Conservation (phyloP, 1,284 basidiomycete genomes). For the Trichosporon sp. region DNA sequence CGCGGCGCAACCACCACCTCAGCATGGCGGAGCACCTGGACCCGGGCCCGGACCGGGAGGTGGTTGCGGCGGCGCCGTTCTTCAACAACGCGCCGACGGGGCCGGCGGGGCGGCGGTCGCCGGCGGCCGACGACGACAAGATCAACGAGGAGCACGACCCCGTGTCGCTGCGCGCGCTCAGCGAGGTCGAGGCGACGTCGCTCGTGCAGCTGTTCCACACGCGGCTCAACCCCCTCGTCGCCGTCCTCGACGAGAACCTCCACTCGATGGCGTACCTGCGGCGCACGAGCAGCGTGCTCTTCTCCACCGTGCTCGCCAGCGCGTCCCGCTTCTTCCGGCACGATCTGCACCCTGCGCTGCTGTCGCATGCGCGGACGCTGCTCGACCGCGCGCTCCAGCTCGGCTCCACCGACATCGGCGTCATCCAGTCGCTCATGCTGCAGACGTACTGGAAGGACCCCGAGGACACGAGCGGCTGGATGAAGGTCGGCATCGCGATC, state of each 20-base stretch:
- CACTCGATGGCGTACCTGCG: constrained; percentile 35
- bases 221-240: constrained; percentile 32
- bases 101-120: not conserved
- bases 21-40: constrained; percentile 31
- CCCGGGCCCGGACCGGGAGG: constrained; percentile 18
- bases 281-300: constrained; percentile 29
- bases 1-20: constrained; percentile 16
- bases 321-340: constrained; percentile 30
- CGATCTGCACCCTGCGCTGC: constrained; percentile 27
- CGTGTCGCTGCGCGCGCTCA: constrained; percentile 26
- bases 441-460: constrained; percentile 41
- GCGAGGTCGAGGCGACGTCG: constrained; percentile 27
- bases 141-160: constrained; percentile 24
- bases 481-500: constrained; percentile 34
- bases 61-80: constrained; percentile 22
- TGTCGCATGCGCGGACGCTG: constrained; percentile 31
- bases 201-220: constrained; percentile 34
- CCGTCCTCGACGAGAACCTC: constrained; percentile 29
- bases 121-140: not conserved
- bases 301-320: constrained; percentile 32
- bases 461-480: constrained; percentile 30
- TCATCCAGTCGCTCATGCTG: constrained; percentile 38
- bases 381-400: constrained; percentile 31
- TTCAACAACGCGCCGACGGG: constrained; percentile 22
- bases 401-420: constrained; percentile 27